Conservation (phyloP, 1,139 yeast genomes). For the Kluyveromyces sp. region DNA sequence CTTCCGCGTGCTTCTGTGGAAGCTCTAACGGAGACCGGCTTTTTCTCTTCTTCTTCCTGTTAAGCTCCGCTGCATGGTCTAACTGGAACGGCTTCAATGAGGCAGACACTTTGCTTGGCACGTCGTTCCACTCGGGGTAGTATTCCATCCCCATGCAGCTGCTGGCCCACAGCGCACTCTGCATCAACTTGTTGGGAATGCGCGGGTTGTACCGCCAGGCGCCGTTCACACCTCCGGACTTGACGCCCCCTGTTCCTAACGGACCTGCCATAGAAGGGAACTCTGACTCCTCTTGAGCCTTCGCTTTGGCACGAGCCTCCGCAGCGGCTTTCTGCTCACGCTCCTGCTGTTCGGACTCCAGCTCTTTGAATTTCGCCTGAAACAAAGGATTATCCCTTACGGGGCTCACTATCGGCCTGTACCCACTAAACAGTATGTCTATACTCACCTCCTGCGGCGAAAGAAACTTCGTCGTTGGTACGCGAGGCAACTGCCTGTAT, state of each 20-base stretch:
- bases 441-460: slow-evolving; percentile 23
- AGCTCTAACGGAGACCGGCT: not conserved
- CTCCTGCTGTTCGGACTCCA: slow-evolving; percentile 7
- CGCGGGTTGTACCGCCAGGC: slow-evolving; percentile 26
- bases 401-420: slow-evolving; percentile 30
- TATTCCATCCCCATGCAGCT: slow-evolving; percentile 29
- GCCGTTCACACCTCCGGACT: slow-evolving; percentile 28
- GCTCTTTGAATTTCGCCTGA: slow-evolving; percentile 12
- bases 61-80: not conserved
- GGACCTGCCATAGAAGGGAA: slow-evolving; percentile 17
- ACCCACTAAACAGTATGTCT: slow-evolving; percentile 30
- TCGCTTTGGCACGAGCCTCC: slow-evolving; percentile 7
- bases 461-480: slow-evolving; percentile 29
- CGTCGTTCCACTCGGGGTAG: slow-evolving; percentile 28
- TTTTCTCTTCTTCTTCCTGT: not conserved
- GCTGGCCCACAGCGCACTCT: slow-evolving; percentile 25
- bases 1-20: slow-evolving; percentile 1
- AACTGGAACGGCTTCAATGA: slow-evolving; percentile 25
- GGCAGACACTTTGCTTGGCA: slow-evolving; percentile 22
- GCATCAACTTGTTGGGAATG: slow-evolving; percentile 20
- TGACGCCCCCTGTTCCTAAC: slow-evolving; percentile 25
- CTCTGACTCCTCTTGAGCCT: slow-evolving; percentile 7
- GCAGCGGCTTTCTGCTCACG: not conserved
- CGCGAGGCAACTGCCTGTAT: slow-evolving; percentile 26
- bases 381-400: slow-evolving; percentile 30